Conservation (phyloP, 2,329 filamentous ascomycete genomes). For the Trichophyton verrucosum region DNA sequence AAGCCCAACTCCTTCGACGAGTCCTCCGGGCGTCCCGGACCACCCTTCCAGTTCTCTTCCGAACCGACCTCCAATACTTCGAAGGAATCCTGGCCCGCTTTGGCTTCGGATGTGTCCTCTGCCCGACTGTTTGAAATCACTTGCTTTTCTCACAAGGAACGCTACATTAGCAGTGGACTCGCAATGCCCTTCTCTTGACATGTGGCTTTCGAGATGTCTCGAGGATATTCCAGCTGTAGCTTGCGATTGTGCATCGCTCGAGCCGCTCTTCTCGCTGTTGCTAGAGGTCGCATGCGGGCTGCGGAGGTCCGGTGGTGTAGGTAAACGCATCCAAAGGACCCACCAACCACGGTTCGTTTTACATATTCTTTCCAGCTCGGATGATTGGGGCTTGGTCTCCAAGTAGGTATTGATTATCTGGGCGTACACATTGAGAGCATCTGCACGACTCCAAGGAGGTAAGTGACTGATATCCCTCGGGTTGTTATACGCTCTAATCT, state of each 20-base stretch:
- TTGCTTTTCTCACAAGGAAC: slow-evolving; percentile 35
- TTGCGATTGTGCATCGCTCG: background rate
- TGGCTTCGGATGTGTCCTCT: slow-evolving; percentile 21
- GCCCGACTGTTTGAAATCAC: slow-evolving; percentile 25
- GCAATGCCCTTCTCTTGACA: slow-evolving; percentile 6
- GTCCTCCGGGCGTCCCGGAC: slow-evolving; percentile 22
- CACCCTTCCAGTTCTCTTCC: slow-evolving; percentile 10
- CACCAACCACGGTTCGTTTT: slow-evolving; percentile 56
- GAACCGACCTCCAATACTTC: slow-evolving; percentile 29
- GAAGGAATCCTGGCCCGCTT: slow-evolving; percentile 25
- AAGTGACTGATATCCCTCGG: slow-evolving; percentile 9
- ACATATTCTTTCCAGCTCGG: slow-evolving; percentile 48
- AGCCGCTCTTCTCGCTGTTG: background rate
- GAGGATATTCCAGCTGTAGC: background rate
- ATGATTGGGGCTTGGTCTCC: slow-evolving; percentile 35
- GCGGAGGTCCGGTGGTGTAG: slow-evolving; percentile 4
- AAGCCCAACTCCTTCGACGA: slow-evolving; percentile 35
- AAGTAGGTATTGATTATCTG: slow-evolving; percentile 46
- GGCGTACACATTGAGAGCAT: slow-evolving; percentile 50
- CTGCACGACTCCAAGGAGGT: slow-evolving; percentile 40
- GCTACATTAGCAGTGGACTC: slow-evolving; percentile 25
- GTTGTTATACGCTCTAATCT: slow-evolving; percentile 4
- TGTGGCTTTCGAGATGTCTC: background rate
- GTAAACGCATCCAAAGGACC: slow-evolving; percentile 52
- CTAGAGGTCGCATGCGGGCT: background rate